These are phyloP conservation scores for Plasmodium falciparum DNA, from an alignment of 169 alveolate species.

Conservation along the genomic window DNA sequence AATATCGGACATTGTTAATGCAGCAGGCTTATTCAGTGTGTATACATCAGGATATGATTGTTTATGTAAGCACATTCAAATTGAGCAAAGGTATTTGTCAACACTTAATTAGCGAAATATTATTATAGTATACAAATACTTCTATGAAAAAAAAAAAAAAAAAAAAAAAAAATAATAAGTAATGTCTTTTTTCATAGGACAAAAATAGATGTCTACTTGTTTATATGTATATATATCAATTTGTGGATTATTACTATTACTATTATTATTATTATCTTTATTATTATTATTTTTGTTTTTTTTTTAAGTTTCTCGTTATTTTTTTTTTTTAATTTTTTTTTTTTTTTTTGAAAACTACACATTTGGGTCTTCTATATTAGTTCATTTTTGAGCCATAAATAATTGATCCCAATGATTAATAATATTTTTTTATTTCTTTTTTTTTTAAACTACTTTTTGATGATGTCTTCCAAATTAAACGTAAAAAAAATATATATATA, in stretches of 20 bases:
- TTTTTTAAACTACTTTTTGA: too few species aligned
- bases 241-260: background rate
- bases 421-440: too few species aligned
- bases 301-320: too few species aligned
- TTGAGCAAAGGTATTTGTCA: constrained; percentile 30
- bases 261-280: background rate
- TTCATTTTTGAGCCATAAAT: too few species aligned
- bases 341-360: too few species aligned
- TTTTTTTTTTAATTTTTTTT: too few species aligned
- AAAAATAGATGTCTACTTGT: background rate
- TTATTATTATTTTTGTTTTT: too few species aligned
- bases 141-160: background rate
- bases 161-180: background rate
- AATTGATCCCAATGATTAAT: too few species aligned
- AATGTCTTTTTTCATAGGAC: background rate
- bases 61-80: constrained; percentile 45
- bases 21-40: constrained; percentile 37
- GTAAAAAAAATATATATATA: too few species aligned
- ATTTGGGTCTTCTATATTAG: too few species aligned
- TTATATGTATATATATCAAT: background rate
- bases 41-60: constrained; percentile 61
- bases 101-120: background rate
- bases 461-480: too few species aligned
- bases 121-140: background rate
- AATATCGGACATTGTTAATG: constrained; percentile 45